Percentiles rank a stretch among this genome's conserved stretches.
These are phyloP conservation scores for Schizothecium vesticola DNA, from an alignment of 495 filamentous ascomycete species.

Conservation along the genomic window DNA sequence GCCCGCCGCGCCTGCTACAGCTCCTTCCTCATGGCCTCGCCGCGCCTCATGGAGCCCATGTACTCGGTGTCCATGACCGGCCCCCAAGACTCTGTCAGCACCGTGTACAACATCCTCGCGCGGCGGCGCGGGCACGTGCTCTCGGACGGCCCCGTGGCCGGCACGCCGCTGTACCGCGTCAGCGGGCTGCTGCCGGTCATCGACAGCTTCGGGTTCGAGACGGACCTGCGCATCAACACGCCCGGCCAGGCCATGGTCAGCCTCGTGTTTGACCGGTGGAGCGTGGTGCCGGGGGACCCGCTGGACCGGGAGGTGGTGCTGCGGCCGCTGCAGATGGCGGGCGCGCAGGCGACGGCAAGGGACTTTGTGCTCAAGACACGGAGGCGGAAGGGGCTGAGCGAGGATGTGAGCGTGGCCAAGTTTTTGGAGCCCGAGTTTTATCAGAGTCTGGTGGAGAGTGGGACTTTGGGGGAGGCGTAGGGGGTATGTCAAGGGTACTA, in stretches of 20 bases:
- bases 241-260: conserved; percentile 86
- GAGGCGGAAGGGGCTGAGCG: conserved; percentile 84
- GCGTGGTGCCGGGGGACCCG: conserved; percentile 89
- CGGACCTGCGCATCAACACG: conserved; percentile 91
- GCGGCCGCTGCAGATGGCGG: conserved; percentile 79
- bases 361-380: conserved; percentile 97
- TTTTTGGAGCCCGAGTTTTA: conserved; percentile 94
- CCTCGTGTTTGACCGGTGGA: conserved; percentile 95
- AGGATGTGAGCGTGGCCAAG: conserved; percentile 92
- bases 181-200: conserved; percentile 90
- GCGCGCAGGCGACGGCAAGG: conserved; percentile 77
- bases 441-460: conserved; percentile 79
- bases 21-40: conserved; percentile 94
- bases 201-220: conserved; percentile 96
- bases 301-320: conserved; percentile 80
- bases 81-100: conserved; percentile 81
- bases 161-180: conserved; percentile 90
- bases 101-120: conserved; percentile 86
- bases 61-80: conserved; percentile 90
- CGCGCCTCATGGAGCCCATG: conserved; percentile 91
- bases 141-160: conserved; percentile 86
- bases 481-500: background rate
- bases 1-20: conserved; percentile 86
- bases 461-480: conserved; percentile 58
- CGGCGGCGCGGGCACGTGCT: conserved; percentile 88